phyloP scores from a whole-genome alignment of 352 stramenopile genomes.

The Elongisporangium prolatum region DNA sequence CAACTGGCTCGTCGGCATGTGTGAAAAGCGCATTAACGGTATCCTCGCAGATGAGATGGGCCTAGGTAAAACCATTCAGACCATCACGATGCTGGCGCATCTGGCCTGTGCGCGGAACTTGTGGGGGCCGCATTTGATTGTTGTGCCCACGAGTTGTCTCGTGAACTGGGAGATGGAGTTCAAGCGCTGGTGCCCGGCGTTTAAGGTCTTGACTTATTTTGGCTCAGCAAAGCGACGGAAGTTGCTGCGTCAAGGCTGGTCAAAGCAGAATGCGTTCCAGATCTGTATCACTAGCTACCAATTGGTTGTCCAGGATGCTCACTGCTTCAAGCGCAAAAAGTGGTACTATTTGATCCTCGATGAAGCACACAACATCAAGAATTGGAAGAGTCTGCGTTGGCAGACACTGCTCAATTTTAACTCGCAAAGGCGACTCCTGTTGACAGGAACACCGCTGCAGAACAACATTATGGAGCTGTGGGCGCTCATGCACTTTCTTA shows the following conservation, averaged over 20 bases:
- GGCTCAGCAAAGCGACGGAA: slow-evolving; percentile 95
- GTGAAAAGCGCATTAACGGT: slow-evolving; percentile 96
- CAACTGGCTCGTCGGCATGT: slow-evolving; percentile 98
- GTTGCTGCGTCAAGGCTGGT: slow-evolving; percentile 90
- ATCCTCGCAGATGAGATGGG: slow-evolving; percentile 98
- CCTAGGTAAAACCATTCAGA: slow-evolving; percentile 98
- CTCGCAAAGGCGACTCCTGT: slow-evolving; percentile 87
- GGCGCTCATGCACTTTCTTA: slow-evolving; percentile 98
- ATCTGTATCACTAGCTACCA: slow-evolving; percentile 99
- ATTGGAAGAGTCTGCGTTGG: slow-evolving; percentile 98
- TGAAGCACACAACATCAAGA: slow-evolving; percentile 99
- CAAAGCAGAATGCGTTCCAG: slow-evolving; percentile 95
- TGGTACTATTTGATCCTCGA: slow-evolving; percentile 99
- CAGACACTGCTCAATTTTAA: slow-evolving; percentile 98
- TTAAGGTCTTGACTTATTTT: slow-evolving; percentile 99
- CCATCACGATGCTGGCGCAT: slow-evolving; percentile 97
- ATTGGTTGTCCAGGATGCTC: slow-evolving; percentile 96
- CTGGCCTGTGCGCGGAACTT: slow-evolving; percentile 88
- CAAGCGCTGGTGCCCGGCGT: slow-evolving; percentile 95
- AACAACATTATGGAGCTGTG: slow-evolving; percentile 98
- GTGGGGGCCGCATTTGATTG: slow-evolving; percentile 98
- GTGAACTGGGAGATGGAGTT: slow-evolving; percentile 99
- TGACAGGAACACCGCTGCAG: slow-evolving; percentile 97
- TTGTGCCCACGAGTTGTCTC: slow-evolving; percentile 97
- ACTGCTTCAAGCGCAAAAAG: slow-evolving; percentile 97